Conservation (phyloP, 2,329 filamentous ascomycete species). For the Penicillium sp. region DNA sequence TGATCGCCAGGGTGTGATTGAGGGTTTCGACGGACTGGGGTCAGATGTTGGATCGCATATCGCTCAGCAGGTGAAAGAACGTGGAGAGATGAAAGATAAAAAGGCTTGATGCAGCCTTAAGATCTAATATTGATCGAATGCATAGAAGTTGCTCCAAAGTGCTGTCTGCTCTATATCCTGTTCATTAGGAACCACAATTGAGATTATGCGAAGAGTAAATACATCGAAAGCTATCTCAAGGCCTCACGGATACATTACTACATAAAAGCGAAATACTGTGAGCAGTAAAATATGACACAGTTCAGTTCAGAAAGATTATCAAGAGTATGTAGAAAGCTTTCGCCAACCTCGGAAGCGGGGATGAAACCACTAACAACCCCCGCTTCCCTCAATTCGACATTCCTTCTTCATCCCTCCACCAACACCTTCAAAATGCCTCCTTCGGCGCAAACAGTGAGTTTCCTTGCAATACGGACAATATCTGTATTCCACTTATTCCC, state of each 20-base stretch:
- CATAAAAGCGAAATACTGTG: too few relatives aligned
- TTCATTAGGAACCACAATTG: too few relatives aligned
- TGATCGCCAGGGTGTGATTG: constrained; percentile 55
- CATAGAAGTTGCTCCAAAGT: background rate
- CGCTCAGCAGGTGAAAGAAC: constrained; percentile 18
- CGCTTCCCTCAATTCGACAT: constrained; percentile 9
- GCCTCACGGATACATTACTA: too few relatives aligned
- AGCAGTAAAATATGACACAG: too few relatives aligned
- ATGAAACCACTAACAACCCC: background rate
- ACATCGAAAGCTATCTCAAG: too few relatives aligned
- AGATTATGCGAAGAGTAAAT: too few relatives aligned
- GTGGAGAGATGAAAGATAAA: constrained; percentile 14
- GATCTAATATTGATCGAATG: background rate
- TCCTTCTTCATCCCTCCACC: constrained; percentile 9
- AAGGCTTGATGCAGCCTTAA: background rate
- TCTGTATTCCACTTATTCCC: background rate
- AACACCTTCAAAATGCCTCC: constrained; percentile 30
- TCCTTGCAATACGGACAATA: background rate
- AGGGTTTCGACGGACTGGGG: constrained; percentile 50
- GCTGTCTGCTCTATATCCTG: too few relatives aligned
- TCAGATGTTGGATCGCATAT: constrained; percentile 38
- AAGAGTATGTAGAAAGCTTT: background rate
- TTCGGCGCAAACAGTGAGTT: constrained; percentile 32
- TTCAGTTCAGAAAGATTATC: background rate
- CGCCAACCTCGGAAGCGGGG: background rate